phyloP scores from a whole-genome alignment of 371 early-diverging fungal genomes.

The Rhizopus delemar region DNA sequence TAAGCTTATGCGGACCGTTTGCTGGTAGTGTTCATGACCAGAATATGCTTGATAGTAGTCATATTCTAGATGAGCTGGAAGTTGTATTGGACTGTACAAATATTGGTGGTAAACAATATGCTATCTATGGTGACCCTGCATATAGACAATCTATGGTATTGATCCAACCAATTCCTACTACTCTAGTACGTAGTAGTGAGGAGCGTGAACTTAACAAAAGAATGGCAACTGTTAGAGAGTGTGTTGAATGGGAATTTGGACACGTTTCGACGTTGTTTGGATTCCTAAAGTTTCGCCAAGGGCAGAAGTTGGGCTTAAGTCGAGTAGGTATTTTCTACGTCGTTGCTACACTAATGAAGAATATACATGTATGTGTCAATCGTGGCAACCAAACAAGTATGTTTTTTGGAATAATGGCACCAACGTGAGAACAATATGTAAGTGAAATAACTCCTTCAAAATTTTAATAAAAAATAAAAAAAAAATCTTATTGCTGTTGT shows the following conservation, averaged over 20 bases:
- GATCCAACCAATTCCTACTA: not conserved
- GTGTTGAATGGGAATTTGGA: conserved; percentile 3
- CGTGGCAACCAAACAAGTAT: conserved; percentile 1
- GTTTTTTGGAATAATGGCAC: not conserved
- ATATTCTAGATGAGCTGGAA: not conserved
- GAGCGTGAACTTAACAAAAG: not conserved
- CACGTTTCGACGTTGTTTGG: conserved; percentile 1
- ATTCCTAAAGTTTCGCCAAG: not conserved
- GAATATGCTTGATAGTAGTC: conserved; percentile 4
- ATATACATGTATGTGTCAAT: conserved; percentile 4
- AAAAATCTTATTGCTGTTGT: too few relatives aligned
- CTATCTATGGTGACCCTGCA: conserved; percentile 1
- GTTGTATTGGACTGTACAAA: not conserved
- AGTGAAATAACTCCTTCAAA: too few relatives aligned
- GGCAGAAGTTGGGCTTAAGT: not conserved
- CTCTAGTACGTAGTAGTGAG: not conserved
- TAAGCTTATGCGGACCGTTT: conserved; percentile 1
- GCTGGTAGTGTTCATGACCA: conserved; percentile 6
- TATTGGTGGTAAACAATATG: not conserved
- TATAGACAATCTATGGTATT: not conserved
- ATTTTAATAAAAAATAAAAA: too few relatives aligned
- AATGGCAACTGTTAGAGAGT: not conserved
- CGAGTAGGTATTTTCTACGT: not conserved
- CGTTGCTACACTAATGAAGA: conserved; percentile 2
- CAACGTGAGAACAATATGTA: not conserved